These are phyloP conservation scores for Cymbidium sinense DNA, from an alignment of 106 monocot species.

Conservation along the genomic window DNA sequence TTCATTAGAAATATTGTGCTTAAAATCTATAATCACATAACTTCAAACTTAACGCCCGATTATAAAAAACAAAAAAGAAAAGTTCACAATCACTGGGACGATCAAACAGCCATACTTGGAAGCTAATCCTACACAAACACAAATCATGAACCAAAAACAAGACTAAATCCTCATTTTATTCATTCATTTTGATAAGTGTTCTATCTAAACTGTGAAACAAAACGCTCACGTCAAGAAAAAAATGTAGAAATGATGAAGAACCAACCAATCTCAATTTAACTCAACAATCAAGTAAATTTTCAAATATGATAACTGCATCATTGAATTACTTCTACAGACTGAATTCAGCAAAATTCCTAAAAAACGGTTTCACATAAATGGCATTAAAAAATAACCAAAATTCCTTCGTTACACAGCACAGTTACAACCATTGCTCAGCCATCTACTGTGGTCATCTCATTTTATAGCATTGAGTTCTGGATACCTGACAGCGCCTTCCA, in stretches of 20 bases:
- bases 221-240: background rate
- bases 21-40: too few species aligned
- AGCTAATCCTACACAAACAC: too few species aligned
- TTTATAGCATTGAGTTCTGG: constrained; percentile 70
- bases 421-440: background rate
- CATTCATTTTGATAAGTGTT: too few species aligned
- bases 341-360: background rate
- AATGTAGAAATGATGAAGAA: background rate
- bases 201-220: too few species aligned
- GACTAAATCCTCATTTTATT: too few species aligned
- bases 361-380: background rate
- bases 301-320: background rate
- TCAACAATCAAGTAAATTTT: background rate
- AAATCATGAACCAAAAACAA: too few species aligned
- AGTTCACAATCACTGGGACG: too few species aligned
- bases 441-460: constrained; percentile 45
- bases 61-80: too few species aligned
- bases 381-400: background rate
- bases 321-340: background rate
- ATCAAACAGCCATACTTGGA: too few species aligned
- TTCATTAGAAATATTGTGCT: too few species aligned
- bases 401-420: background rate
- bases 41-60: too few species aligned
- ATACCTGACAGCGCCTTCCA: constrained; percentile 62
- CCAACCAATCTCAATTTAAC: background rate